These are phyloP conservation scores for Fonsecaea multimorphosa DNA, from an alignment of 2,329 filamentous ascomycete genomes.

Conservation along the genomic window DNA sequence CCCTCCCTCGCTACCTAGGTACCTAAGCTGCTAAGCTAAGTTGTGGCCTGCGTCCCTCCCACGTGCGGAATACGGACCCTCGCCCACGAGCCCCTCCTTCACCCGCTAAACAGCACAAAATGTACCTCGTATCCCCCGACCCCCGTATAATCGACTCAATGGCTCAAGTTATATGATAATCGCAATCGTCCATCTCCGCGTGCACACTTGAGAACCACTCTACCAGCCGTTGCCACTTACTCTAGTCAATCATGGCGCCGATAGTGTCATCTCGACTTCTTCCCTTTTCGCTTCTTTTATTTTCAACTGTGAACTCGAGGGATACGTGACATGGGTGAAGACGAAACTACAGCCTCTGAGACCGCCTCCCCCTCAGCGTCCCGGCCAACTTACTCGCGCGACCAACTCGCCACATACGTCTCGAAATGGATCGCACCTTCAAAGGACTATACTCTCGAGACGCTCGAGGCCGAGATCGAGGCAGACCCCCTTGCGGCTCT, in stretches of 20 bases:
- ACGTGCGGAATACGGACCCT: not conserved
- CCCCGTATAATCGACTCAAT: not conserved
- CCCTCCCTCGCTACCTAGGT: too few relatives aligned
- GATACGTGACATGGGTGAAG: conserved; percentile 15
- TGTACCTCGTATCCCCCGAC: too few relatives aligned
- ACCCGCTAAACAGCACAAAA: not conserved
- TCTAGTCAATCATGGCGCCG: not conserved
- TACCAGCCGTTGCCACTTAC: not conserved
- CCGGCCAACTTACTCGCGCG: conserved; percentile 44
- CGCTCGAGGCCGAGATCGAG: conserved; percentile 42
- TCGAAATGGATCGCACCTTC: conserved; percentile 40
- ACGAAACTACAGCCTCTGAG: not conserved
- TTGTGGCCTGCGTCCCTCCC: not conserved
- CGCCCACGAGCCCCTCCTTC: not conserved
- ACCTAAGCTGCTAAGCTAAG: too few relatives aligned
- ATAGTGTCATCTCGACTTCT: not conserved
- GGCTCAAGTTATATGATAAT: not conserved
- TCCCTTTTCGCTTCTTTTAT: not conserved
- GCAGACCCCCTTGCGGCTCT: conserved; percentile 44
- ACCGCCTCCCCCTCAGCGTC: conserved; percentile 16
- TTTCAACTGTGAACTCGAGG: not conserved
- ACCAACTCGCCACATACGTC: conserved; percentile 48
- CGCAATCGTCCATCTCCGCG: conserved; percentile 2
- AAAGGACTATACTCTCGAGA: conserved; percentile 37
- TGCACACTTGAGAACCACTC: not conserved